These are phyloP conservation scores for Harringtonia lauricola DNA, from an alignment of 2,329 filamentous ascomycete species.

Conservation along the genomic window DNA sequence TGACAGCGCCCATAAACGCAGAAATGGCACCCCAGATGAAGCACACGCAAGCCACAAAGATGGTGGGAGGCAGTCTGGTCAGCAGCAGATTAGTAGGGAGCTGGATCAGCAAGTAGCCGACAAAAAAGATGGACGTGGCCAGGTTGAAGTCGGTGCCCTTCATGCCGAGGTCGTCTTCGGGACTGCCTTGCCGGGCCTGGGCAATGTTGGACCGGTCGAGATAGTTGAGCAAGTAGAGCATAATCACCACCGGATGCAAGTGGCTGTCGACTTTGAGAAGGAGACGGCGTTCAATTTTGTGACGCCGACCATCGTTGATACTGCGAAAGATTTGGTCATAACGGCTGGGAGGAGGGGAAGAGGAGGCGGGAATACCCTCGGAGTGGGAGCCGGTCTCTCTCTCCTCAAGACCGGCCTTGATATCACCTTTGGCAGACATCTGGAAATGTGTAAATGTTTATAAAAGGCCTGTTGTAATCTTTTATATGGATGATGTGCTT, in stretches of 20 bases:
- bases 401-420: too few relatives aligned
- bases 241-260: constrained; percentile 39
- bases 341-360: too few relatives aligned
- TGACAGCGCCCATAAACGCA: constrained; percentile 32
- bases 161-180: constrained; percentile 43
- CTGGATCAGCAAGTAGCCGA: constrained; percentile 51
- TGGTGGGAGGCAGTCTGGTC: constrained; percentile 38
- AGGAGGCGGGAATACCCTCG: too few relatives aligned
- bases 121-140: constrained; percentile 42
- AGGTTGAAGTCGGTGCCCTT: constrained; percentile 45
- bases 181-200: constrained; percentile 39
- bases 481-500: too few relatives aligned
- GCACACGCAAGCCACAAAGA: constrained; percentile 18
- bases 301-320: not conserved
- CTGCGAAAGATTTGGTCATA: not conserved
- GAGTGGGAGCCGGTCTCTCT: too few relatives aligned
- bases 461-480: too few relatives aligned
- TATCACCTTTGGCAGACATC: too few relatives aligned
- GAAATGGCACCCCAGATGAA: too few relatives aligned
- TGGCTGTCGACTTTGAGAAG: constrained; percentile 40
- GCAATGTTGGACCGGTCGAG: constrained; percentile 42
- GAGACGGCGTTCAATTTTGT: constrained; percentile 12
- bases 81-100: constrained; percentile 46
- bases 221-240: constrained; percentile 46
- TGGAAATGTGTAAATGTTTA: too few relatives aligned